phyloP scores from a whole-genome alignment of 805 yeast genomes.

The Myxozyma sirexii region DNA sequence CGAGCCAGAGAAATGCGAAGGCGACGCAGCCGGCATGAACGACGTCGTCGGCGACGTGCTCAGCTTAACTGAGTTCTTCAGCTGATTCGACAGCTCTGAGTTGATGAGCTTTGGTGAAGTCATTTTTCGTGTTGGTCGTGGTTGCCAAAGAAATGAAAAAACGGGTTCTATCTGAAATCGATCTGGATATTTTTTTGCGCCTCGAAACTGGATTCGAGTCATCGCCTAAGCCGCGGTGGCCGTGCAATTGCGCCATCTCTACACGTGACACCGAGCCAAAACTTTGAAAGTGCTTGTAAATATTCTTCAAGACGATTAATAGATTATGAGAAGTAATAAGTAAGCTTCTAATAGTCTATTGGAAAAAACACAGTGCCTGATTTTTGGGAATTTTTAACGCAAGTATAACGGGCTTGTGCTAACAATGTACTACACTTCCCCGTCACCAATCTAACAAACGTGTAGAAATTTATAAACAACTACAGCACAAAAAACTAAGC shows the following conservation, averaged over 20 bases:
- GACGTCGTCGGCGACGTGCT: slow-evolving; percentile 32
- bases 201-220: not conserved
- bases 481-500: not conserved
- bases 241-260: not conserved
- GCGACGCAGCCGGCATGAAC: slow-evolving; percentile 28
- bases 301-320: too few species aligned
- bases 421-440: too few species aligned
- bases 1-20: slow-evolving; percentile 29
- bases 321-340: not conserved
- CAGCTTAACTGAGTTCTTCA: slow-evolving; percentile 30
- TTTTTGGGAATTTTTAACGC: too few species aligned
- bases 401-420: too few species aligned
- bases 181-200: not conserved
- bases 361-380: not conserved
- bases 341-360: not conserved
- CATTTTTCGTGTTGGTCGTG: slow-evolving; percentile 8
- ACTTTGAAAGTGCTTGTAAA: too few species aligned
- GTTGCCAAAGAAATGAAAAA: too few species aligned
- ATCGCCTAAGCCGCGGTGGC: slow-evolving; percentile 1
- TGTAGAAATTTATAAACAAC: too few species aligned
- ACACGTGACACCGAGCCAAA: too few species aligned
- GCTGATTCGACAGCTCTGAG: slow-evolving; percentile 22
- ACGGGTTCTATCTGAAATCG: too few species aligned
- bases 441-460: too few species aligned
- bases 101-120: slow-evolving; percentile 29